These are phyloP conservation scores for Rhizomucor pusillus DNA, from an alignment of 371 early-diverging fungal genomes.

Conservation along the genomic window DNA sequence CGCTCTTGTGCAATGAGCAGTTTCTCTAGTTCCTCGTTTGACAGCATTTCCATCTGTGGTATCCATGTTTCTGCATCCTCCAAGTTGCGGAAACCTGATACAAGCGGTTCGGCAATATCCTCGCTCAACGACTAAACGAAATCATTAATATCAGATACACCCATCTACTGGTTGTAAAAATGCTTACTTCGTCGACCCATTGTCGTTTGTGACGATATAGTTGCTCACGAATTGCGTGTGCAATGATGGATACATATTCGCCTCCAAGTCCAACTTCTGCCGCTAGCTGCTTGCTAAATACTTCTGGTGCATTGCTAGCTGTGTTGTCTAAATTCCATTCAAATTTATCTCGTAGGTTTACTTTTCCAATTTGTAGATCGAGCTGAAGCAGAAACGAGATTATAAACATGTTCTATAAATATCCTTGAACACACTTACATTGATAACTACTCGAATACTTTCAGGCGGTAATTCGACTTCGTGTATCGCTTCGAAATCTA, in stretches of 20 bases:
- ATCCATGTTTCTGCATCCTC: conserved; percentile 78
- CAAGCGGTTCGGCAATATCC: conserved; percentile 44
- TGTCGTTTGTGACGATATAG: conserved; percentile 70
- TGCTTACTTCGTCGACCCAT: conserved; percentile 50
- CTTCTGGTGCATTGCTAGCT: conserved; percentile 74
- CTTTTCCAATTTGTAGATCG: conserved; percentile 83
- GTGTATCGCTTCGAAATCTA: conserved; percentile 46
- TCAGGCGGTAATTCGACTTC: conserved; percentile 30
- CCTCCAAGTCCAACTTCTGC: conserved; percentile 90
- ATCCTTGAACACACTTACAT: conserved; percentile 32
- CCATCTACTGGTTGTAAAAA: not conserved
- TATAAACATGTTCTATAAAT: not conserved
- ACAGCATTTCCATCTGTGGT: conserved; percentile 76
- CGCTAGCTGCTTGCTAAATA: conserved; percentile 76
- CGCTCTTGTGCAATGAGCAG: conserved; percentile 78
- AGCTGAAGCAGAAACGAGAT: conserved; percentile 42
- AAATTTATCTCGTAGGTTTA: conserved; percentile 86
- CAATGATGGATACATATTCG: conserved; percentile 84
- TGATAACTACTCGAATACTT: conserved; percentile 39
- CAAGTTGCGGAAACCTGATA: conserved; percentile 58
- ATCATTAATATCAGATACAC: not conserved
- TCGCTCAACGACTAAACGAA: conserved; percentile 31
- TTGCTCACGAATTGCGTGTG: conserved; percentile 89
- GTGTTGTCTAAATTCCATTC: conserved; percentile 85
- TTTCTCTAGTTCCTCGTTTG: conserved; percentile 81